Conservation (phyloP, 2,329 filamentous ascomycete genomes). For the Lachnellula cervina region DNA sequence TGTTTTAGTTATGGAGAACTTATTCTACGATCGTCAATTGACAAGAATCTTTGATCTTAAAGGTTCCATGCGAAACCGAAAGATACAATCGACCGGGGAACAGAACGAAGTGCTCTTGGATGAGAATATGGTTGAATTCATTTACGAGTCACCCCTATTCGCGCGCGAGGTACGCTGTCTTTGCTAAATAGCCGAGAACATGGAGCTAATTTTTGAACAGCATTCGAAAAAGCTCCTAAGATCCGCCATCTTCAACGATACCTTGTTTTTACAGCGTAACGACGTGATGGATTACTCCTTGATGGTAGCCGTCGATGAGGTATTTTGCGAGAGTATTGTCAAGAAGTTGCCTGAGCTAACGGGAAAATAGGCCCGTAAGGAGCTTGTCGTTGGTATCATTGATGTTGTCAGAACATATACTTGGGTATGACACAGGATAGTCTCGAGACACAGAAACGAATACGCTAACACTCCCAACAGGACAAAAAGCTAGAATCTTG, state of each 20-base stretch:
- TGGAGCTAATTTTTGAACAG: constrained; percentile 14
- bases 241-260: constrained; percentile 95
- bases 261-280: constrained; percentile 86
- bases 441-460: background rate
- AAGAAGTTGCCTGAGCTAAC: background rate
- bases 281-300: constrained; percentile 99
- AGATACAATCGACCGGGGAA: constrained; percentile 92
- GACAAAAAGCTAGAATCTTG: constrained; percentile 99
- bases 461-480: constrained; percentile 10
- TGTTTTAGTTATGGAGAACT: constrained; percentile 91
- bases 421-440: constrained; percentile 46
- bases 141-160: constrained; percentile 94
- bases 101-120: constrained; percentile 94
- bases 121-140: constrained; percentile 99
- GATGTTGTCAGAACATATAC: constrained; percentile 98
- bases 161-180: constrained; percentile 58
- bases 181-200: background rate
- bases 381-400: constrained; percentile 95
- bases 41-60: constrained; percentile 94
- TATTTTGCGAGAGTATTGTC: constrained; percentile 1
- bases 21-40: constrained; percentile 91
- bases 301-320: constrained; percentile 95
- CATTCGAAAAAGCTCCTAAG: constrained; percentile 92
- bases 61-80: constrained; percentile 96
- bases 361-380: constrained; percentile 53